Base-by-base conservation (phyloP, 495 filamentous ascomycete species). In the Aspergillus sclerotioniger region DNA sequence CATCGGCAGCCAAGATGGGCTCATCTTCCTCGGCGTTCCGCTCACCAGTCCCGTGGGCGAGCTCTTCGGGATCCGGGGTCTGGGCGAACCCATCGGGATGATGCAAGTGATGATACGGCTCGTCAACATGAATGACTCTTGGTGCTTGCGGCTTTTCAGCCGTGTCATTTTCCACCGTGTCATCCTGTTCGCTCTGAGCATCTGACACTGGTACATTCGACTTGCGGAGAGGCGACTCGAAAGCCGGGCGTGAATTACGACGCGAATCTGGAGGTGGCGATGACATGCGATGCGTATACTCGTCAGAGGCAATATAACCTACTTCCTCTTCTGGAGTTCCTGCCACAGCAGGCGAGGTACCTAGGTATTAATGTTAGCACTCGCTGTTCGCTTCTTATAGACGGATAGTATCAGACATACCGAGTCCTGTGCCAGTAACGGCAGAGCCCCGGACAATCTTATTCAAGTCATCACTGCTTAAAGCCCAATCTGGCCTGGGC, bases 391-490 rank as follows among this genome's bases (percentile, higher is more conserved):
- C 25, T 13, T 10, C 8, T 29, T 43, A 15, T 8, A 32, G 8
- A 43, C 4, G 3, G n/a, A n/a, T 3, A 35, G 9, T 44, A 17
- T 15, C 15, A 39, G 28, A 48, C 71, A 71, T 64, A 90, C 86
- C 87, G 68, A 85, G 71, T 64, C 86, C 87, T 68, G 84, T 77
- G 45, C 87, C 87, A 61, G 77, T 80, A 60, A 76, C 82, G 37
- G 82, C 82, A 33, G 88, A 89, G 46, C 90, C 80, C 46, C 84
- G 79, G 50, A 98, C 92, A 61, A 96, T 86, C 76, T 90, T 91
- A 72, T 96, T 95, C 64, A 99, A 76, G 64, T 96, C 90, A 44
- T 91, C 90, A 59, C 89, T 92, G 71, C 90, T 96, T 83, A 96
- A 78, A 58, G 90, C 91, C 79, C 87, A 94, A 74, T 93, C 87